A percentile compares a stretch with the other conserved stretches of the same genome.
Evolutionary conservation across 2,329 filamentous ascomycete species (phyloP).

Genomic region (Pseudogymnoascus sp.): DNA sequence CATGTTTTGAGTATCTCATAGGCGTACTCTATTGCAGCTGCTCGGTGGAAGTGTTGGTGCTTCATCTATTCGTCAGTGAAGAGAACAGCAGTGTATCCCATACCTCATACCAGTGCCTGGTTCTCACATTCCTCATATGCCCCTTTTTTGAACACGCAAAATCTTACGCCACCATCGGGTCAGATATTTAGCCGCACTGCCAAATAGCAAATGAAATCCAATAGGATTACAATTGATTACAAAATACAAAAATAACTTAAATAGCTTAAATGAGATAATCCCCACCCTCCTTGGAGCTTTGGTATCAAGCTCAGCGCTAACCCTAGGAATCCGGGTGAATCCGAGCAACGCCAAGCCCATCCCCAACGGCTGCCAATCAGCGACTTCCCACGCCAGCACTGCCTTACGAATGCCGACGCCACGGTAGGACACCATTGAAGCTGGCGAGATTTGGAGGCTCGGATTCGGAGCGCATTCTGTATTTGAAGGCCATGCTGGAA

Average conservation of each 20-base stretch:
- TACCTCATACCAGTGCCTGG: neutral
- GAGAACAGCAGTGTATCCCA: neutral
- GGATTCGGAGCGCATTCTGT: slow-evolving; percentile 4
- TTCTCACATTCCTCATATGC: neutral
- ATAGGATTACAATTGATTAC: neutral
- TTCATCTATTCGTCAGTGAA: too few relatives aligned
- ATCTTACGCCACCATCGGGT: neutral
- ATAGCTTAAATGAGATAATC: neutral
- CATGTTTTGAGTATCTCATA: too few relatives aligned
- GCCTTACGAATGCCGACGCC: neutral
- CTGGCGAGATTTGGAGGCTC: neutral
- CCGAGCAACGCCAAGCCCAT: neutral
- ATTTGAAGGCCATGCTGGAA: neutral
- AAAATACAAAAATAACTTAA: neutral
- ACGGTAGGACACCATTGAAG: neutral
- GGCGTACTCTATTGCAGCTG: too few relatives aligned
- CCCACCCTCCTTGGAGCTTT: neutral
- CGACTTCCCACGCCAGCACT: neutral
- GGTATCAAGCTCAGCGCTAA: neutral
- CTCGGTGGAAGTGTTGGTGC: too few relatives aligned
- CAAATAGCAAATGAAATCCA: neutral
- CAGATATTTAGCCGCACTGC: neutral
- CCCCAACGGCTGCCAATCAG: neutral
- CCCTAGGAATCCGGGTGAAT: neutral
- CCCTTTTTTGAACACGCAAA: neutral